Evolutionary conservation across 2,329 filamentous ascomycete species (phyloP), one percentile per base, ranked within the genome.

Genomic region (Fusarium camptoceras): DNA sequence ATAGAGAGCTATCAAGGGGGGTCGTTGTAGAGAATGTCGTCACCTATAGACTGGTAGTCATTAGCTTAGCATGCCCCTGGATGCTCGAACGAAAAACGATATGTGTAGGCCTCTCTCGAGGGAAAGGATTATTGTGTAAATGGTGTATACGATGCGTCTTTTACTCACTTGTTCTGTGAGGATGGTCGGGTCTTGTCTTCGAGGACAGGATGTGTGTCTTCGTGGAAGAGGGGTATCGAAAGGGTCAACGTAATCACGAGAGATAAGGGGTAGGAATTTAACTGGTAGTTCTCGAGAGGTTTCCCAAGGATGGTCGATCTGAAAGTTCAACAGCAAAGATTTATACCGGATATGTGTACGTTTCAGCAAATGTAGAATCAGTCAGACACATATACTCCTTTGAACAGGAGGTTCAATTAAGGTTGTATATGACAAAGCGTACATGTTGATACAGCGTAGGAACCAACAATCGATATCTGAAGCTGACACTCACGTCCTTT

Each of bases 341-440:
- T n/a, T n/a, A n/a, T n/a, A n/a, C n/a, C n/a, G n/a, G n/a, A n/a
- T n/a, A n/a, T n/a, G n/a, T n/a, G n/a, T n/a, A n/a, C n/a, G n/a
- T n/a, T n/a, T n/a, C n/a, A n/a, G n/a, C n/a, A n/a, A n/a, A n/a
- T n/a, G n/a, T n/a, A n/a, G 34, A n/a, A 37, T 11, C 5, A n/a
- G 10, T 11, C 5, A n/a, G 10, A 37, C 14, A 28, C 5, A 22
- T 41, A 15, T 14, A 9, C 34, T 39, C 27, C 6, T 22, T 22
- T 6, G 9, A 43, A n/a, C 22, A 8, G n/a, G 60, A 50, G 47
- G 62, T 66, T n/a, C 6, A 20, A 50, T 66, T 66, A 66, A 66
- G 62, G 55, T 66, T 66, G 24, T 46, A 22, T 61, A 27, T 43
- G 55, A 66, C 47, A 50, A 22, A 61, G 11, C 20, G 16, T 14